Percentiles rank a stretch among this genome's conserved stretches.
phyloP scores from a whole-genome alignment of 202 grass and related monocot species.

The Bolboschoenoplectus hybrid region DNA sequence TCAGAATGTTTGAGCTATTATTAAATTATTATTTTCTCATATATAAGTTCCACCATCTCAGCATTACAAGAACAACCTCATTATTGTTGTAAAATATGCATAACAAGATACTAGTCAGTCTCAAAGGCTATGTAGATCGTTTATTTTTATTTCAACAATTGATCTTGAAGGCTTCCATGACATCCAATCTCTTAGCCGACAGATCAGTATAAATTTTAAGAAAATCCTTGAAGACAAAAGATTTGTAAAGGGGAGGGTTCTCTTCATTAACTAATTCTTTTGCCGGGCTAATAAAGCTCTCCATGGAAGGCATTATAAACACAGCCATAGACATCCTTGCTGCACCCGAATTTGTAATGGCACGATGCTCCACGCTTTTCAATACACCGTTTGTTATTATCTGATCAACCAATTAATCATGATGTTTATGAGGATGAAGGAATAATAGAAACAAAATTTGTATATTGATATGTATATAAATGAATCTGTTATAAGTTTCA shows the following conservation, averaged over 20 bases:
- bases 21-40: background rate
- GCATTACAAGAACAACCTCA: background rate
- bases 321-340: conserved; percentile 56
- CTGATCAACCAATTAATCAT: conserved; percentile 20
- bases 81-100: background rate
- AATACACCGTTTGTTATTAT: conserved; percentile 67
- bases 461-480: background rate
- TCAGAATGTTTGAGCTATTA: background rate
- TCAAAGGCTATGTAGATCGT: background rate
- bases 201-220: conserved; percentile 50
- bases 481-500: background rate
- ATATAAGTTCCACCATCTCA: background rate
- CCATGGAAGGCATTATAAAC: conserved; percentile 57
- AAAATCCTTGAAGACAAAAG: conserved; percentile 70
- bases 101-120: background rate
- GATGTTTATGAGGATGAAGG: background rate
- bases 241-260: conserved; percentile 47
- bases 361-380: conserved; percentile 71
- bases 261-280: conserved; percentile 41
- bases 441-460: background rate
- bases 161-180: conserved; percentile 62
- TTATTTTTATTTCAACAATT: conserved; percentile 16
- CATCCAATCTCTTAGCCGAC: conserved; percentile 51
- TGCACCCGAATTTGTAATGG: conserved; percentile 42
- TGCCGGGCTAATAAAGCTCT: conserved; percentile 51